A percentile compares a stretch with the other conserved stretches of the same genome.
Evolutionary conservation across 2,329 filamentous ascomycete genomes (phyloP).

Genomic region (Trichoderma sp.): DNA sequence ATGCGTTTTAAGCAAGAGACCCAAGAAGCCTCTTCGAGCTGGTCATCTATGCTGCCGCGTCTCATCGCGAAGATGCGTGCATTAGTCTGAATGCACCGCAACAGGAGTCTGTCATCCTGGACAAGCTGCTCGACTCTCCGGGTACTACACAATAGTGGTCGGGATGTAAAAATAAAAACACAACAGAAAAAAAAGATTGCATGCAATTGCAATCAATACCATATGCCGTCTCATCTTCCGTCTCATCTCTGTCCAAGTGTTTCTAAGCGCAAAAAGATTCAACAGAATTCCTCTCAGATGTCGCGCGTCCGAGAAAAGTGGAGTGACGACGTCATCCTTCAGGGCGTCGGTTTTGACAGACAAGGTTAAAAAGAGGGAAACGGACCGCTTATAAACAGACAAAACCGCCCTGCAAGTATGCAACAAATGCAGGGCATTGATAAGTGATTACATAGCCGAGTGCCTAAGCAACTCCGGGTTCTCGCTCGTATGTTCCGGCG

Average conservation of each 20-base stretch:
- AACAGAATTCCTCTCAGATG: neutral
- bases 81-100: neutral
- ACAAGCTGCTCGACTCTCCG: neutral
- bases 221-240: too few species aligned
- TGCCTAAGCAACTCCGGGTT: neutral
- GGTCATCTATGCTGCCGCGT: neutral
- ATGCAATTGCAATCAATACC: neutral
- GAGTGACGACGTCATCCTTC: slow-evolving; percentile 1
- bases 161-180: neutral
- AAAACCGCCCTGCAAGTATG: neutral
- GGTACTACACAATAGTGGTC: neutral
- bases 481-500: neutral
- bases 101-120: neutral
- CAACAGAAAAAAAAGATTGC: neutral
- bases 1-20: neutral
- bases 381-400: neutral
- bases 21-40: neutral
- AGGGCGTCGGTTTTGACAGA: neutral
- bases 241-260: too few species aligned
- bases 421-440: neutral
- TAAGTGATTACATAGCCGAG: neutral
- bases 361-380: neutral
- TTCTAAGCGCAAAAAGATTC: neutral
- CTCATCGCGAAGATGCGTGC: neutral
- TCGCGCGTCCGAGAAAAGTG: neutral